Evolutionary conservation across 306 rosid species (phyloP), one percentile per base, ranked within the genome.

Genomic region (Arachis hypogaea): DNA sequence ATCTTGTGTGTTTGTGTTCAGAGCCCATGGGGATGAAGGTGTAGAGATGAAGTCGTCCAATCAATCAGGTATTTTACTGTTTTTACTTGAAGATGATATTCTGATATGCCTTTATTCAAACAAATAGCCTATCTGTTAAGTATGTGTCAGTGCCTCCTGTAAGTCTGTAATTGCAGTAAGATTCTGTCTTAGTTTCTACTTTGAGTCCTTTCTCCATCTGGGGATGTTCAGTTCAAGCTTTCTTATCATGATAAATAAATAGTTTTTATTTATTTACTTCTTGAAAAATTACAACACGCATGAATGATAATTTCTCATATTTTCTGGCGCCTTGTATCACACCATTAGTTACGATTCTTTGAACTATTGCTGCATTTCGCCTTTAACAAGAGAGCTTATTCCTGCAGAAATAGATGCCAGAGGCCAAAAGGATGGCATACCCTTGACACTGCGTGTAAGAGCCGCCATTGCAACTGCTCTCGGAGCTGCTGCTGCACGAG

Each of bases 401-500:
- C 70, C 60, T 66, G n/a, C 80, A 89, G 95, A 75, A 70, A 63
- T 71, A 63, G 78, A 73, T 18, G 86, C 59, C 61, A 72, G 74
- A 41, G 54, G 66, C 43, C 63, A 73, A 16, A 78, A 79, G 72
- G 89, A 87, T 59, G 92, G 45, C 63, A 80, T 88, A 51, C 96
- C 96, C 46, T 56, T 80, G 76, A 79, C 89, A 43, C 63, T 92
- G 74, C 87, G 89, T 44, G 46, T 94, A 73, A 90, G 96, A 83
- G 90, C 98, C 38, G 91, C 90, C 57, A 77, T 85, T 51, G 95
- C 90, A 82, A 90, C 99, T 11, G 93, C 96, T 29, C 93, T 94
- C 64, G 99, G 99, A 10, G 93, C 96, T 69, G 96, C 98, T 54
- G 99, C 97, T 66, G 92, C 96, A 61, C 96, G 74, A 75, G 88